These are phyloP conservation scores for Sclerotinia minor DNA, from an alignment of 2,329 filamentous ascomycete species.

Conservation along the genomic window DNA sequence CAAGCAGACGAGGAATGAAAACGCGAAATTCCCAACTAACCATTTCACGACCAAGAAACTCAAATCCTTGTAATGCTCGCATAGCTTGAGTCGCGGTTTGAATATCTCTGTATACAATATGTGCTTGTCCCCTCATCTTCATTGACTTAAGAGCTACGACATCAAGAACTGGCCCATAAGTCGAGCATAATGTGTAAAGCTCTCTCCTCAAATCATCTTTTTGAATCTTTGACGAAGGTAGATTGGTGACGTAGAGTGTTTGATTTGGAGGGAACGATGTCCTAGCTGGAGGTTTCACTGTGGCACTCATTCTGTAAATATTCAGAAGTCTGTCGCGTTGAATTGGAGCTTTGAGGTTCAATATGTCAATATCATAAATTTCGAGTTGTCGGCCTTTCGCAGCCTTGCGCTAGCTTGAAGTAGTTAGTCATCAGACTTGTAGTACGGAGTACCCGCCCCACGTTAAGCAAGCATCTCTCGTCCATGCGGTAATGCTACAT, in stretches of 20 bases:
- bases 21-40: slow-evolving; percentile 53
- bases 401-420: slow-evolving; percentile 23
- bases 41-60: slow-evolving; percentile 82
- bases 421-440: slow-evolving; percentile 6
- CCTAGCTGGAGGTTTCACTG: slow-evolving; percentile 5
- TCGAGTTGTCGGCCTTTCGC: slow-evolving; percentile 14
- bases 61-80: slow-evolving; percentile 80
- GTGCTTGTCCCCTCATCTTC: slow-evolving; percentile 95
- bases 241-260: slow-evolving; percentile 84
- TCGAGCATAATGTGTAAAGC: slow-evolving; percentile 91
- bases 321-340: slow-evolving; percentile 3
- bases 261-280: slow-evolving; percentile 63
- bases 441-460: slow-evolving; percentile 16
- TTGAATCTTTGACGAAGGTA: slow-evolving; percentile 82
- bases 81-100: slow-evolving; percentile 93
- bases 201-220: slow-evolving; percentile 84
- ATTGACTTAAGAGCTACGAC: slow-evolving; percentile 84
- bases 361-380: slow-evolving; percentile 16
- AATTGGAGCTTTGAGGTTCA: slow-evolving; percentile 7
- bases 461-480: slow-evolving; percentile 18
- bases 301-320: slow-evolving; percentile 15
- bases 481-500: slow-evolving; percentile 24
- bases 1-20: background rate
- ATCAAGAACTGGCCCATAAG: slow-evolving; percentile 89
- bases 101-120: slow-evolving; percentile 85